phyloP scores from a whole-genome alignment of 1,284 basidiomycete species.

The Microbotryum violaceum region DNA sequence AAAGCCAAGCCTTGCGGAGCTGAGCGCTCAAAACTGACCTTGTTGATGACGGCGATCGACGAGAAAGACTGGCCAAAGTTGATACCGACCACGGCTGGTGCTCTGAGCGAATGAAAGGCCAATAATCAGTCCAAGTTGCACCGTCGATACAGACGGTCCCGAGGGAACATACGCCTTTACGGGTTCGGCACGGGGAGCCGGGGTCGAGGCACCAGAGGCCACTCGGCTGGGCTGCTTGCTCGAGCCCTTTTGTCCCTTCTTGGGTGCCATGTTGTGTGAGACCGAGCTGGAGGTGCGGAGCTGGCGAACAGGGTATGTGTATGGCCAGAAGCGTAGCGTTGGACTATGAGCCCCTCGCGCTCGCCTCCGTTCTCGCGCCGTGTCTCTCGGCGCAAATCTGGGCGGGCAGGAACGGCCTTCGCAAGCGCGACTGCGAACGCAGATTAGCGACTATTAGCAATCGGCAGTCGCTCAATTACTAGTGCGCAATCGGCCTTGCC shows the following conservation, averaged over 20 bases:
- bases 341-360: too few species aligned
- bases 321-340: neutral
- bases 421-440: too few species aligned
- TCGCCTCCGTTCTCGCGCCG: too few species aligned
- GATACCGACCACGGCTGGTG: constrained; percentile 62
- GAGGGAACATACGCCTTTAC: neutral
- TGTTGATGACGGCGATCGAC: constrained; percentile 91
- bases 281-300: neutral
- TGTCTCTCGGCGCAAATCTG: too few species aligned
- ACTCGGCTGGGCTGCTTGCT: constrained; percentile 19
- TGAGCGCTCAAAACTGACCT: constrained; percentile 50
- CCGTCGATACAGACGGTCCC: too few species aligned
- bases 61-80: constrained; percentile 96
- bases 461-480: too few species aligned
- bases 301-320: neutral
- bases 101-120: neutral
- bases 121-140: constrained; percentile 7
- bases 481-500: too few species aligned
- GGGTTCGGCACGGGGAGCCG: constrained; percentile 13
- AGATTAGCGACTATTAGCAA: too few species aligned
- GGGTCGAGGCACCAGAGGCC: constrained; percentile 26
- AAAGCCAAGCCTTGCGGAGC: neutral
- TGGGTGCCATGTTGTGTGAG: constrained; percentile 11
- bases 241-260: constrained; percentile 23
- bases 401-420: too few species aligned